Conservation (phyloP, 495 filamentous ascomycete species). For the Cairneyella variabilis region DNA sequence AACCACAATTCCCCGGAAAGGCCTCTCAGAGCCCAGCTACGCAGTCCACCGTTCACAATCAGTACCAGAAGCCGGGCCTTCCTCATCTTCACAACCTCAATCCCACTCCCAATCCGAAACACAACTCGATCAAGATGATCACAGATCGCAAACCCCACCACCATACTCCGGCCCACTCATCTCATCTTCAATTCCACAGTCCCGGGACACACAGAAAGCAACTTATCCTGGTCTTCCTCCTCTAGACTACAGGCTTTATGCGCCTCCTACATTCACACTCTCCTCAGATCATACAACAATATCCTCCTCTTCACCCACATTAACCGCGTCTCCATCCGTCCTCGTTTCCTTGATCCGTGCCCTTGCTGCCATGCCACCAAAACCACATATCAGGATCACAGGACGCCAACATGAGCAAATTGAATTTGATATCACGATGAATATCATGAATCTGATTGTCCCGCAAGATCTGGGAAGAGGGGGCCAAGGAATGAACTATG, state of each 20-base stretch:
- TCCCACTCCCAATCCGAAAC: not conserved
- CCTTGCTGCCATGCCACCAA: slow-evolving; percentile 47
- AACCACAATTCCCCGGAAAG: slow-evolving; percentile 14
- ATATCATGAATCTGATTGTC: slow-evolving; percentile 48
- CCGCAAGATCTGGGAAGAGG: slow-evolving; percentile 30
- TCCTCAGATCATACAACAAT: slow-evolving; percentile 44
- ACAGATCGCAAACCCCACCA: slow-evolving; percentile 31
- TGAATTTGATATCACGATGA: slow-evolving; percentile 50
- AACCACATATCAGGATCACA: slow-evolving; percentile 43
- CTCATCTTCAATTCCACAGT: slow-evolving; percentile 13
- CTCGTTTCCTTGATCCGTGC: slow-evolving; percentile 40
- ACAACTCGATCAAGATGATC: slow-evolving; percentile 8
- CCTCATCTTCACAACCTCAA: not conserved
- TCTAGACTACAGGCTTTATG: slow-evolving; percentile 49
- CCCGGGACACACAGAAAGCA: slow-evolving; percentile 6
- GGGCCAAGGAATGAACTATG: slow-evolving; percentile 44
- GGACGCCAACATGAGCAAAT: slow-evolving; percentile 33
- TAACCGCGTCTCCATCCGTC: slow-evolving; percentile 36
- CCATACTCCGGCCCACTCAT: slow-evolving; percentile 43
- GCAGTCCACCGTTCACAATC: slow-evolving; percentile 18
- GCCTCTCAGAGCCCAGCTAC: slow-evolving; percentile 13
- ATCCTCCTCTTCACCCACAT: slow-evolving; percentile 35
- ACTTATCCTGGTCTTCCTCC: slow-evolving; percentile 39
- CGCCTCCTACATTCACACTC: slow-evolving; percentile 40
- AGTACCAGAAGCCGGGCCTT: slow-evolving; percentile 1